Conservation (phyloP, 164 flowering plant species). For the Kalanchoe fedtschenkoi region DNA sequence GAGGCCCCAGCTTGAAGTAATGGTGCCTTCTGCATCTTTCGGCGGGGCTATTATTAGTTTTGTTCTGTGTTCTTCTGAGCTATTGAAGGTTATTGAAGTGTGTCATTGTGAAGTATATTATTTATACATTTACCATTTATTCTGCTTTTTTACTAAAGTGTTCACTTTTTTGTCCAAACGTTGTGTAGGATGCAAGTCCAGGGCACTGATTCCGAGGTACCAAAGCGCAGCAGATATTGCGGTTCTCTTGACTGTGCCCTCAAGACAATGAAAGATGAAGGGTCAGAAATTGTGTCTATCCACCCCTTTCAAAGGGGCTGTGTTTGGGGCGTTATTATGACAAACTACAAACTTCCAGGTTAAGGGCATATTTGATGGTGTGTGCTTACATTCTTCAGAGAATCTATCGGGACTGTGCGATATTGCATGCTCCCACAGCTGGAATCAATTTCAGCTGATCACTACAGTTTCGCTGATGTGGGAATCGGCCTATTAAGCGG, state of each 20-base stretch:
- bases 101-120: background rate
- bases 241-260: constrained; percentile 76
- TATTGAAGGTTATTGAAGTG: constrained; percentile 56
- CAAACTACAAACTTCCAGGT: constrained; percentile 30
- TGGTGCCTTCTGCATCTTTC: constrained; percentile 73
- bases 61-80: constrained; percentile 77
- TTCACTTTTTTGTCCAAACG: constrained; percentile 5
- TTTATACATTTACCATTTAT: background rate
- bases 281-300: constrained; percentile 33
- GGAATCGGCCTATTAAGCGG: constrained; percentile 79
- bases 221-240: constrained; percentile 40
- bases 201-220: constrained; percentile 59
- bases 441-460: constrained; percentile 30
- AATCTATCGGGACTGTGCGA: constrained; percentile 64
- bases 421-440: constrained; percentile 52
- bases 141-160: constrained; percentile 15
- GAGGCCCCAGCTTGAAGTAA: constrained; percentile 49
- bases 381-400: constrained; percentile 61
- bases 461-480: constrained; percentile 42
- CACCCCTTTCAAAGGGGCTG: background rate
- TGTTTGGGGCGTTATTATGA: background rate
- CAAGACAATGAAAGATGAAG: constrained; percentile 58
- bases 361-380: constrained; percentile 75
- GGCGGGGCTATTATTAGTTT: constrained; percentile 78
- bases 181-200: constrained; percentile 99